phyloP scores from a whole-genome alignment of 768 basidiomycete species.

The Mycena rebaudengoi region DNA sequence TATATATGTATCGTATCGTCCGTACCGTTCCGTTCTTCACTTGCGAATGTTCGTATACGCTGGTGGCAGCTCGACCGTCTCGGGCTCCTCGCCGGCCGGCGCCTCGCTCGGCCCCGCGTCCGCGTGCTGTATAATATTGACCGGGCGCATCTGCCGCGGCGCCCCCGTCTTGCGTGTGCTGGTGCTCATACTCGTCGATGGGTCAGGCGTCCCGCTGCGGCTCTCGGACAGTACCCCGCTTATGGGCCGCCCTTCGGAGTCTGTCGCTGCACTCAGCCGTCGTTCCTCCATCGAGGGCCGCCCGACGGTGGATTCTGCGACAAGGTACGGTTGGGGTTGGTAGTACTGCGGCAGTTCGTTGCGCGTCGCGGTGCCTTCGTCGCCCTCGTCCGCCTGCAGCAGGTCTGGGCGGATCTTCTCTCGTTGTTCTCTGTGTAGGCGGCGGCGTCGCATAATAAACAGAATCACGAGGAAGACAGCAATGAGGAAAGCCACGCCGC shows the following conservation, averaged over 20 bases:
- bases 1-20: no score
- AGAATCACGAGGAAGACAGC: conserved; percentile 50
- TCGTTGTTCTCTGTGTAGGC: conserved; percentile 42
- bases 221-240: conserved; percentile 46
- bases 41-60: conserved; percentile 76
- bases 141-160: conserved; percentile 65
- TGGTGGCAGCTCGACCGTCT: conserved; percentile 85
- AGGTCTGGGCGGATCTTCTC: conserved; percentile 72
- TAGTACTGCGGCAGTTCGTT: conserved; percentile 75
- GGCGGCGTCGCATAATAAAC: conserved; percentile 60
- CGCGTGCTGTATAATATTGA: conserved; percentile 87
- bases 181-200: conserved; percentile 29
- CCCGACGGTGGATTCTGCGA: conserved; percentile 65
- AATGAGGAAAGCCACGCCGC: conserved; percentile 62
- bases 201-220: conserved; percentile 59
- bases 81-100: conserved; percentile 53
- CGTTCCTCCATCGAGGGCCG: conserved; percentile 37
- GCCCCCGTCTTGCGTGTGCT: conserved; percentile 56
- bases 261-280: conserved; percentile 31
- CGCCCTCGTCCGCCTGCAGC: conserved; percentile 64
- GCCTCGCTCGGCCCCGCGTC: conserved; percentile 72
- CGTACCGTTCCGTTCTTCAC: no score
- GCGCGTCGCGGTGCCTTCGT: conserved; percentile 32
- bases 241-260: conserved; percentile 41
- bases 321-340: conserved; percentile 78